Percentiles rank a stretch among this genome's conserved stretches.
phyloP scores from a whole-genome alignment of 2,329 filamentous ascomycete genomes.

The Microthyrium microscopicum region DNA sequence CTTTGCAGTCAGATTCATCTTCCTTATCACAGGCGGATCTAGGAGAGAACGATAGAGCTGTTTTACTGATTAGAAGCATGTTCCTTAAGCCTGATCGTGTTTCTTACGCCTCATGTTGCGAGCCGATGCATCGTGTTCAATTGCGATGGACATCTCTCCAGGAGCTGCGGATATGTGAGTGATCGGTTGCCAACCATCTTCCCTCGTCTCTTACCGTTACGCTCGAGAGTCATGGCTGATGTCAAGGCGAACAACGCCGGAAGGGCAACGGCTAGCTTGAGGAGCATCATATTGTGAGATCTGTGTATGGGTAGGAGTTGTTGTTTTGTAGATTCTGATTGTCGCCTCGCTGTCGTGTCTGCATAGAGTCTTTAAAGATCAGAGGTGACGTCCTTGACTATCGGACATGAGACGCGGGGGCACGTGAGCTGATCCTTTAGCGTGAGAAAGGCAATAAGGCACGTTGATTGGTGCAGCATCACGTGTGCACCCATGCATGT shows the following conservation, averaged over 20 bases:
- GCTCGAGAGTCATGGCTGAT: slow-evolving; percentile 6
- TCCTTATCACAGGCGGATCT: slow-evolving; percentile 5
- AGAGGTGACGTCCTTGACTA: too few species aligned
- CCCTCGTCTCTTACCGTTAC: slow-evolving; percentile 1
- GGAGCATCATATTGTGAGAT: neutral
- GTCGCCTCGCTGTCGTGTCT: too few species aligned
- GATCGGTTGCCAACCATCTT: neutral
- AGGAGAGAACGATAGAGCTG: neutral
- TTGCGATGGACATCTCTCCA: neutral
- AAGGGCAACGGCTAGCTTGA: slow-evolving; percentile 1
- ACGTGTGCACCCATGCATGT: too few species aligned
- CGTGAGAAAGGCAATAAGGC: too few species aligned
- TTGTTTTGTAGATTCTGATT: too few species aligned
- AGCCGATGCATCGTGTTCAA: neutral
- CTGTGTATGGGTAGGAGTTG: too few species aligned
- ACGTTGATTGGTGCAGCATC: too few species aligned
- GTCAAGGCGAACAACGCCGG: slow-evolving; percentile 2
- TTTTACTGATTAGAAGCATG: too few species aligned
- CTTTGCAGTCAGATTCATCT: slow-evolving; percentile 5
- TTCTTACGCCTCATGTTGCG: neutral
- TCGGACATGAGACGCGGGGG: too few species aligned
- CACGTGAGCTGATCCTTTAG: too few species aligned
- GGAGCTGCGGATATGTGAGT: neutral
- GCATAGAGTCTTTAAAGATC: too few species aligned
- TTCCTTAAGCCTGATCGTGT: too few species aligned